Evolutionary conservation across 176 grass and related monocot genomes (phyloP).

Genomic region (Oropetium thomaeum): DNA sequence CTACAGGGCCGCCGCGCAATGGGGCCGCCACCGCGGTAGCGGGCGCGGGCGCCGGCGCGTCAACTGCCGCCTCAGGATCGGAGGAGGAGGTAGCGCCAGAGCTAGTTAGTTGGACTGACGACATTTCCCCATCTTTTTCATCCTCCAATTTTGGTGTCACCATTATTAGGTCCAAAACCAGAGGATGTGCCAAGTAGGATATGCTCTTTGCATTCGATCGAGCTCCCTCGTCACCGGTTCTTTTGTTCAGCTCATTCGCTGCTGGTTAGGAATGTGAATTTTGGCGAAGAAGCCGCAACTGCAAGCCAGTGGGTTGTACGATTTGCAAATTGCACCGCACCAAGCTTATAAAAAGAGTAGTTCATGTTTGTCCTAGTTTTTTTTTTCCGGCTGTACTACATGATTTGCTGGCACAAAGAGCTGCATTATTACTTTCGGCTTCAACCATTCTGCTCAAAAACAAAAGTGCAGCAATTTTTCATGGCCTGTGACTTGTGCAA

Average conservation of each 20-base stretch:
- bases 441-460: not conserved
- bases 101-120: conserved; percentile 12
- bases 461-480: not conserved
- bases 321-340: not conserved
- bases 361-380: not conserved
- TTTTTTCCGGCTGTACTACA: not conserved
- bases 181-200: conserved; percentile 22
- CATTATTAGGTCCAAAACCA: not conserved
- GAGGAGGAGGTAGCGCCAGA: conserved; percentile 12
- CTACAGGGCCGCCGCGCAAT: conserved; percentile 18
- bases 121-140: not conserved
- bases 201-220: not conserved
- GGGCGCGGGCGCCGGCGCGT: not conserved
- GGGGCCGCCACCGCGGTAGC: not conserved
- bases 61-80: conserved; percentile 24
- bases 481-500: not conserved
- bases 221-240: not conserved
- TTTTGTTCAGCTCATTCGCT: conserved; percentile 7
- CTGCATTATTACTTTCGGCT: not conserved
- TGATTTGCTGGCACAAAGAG: not conserved
- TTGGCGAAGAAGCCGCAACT: not conserved
- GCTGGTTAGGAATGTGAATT: not conserved
- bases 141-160: not conserved
- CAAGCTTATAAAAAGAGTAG: not conserved
- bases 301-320: not conserved